Percentiles rank a stretch among this genome's conserved stretches.
Conservation (phyloP, 441 rosid genomes). For the Melastoma candidum region DNA sequence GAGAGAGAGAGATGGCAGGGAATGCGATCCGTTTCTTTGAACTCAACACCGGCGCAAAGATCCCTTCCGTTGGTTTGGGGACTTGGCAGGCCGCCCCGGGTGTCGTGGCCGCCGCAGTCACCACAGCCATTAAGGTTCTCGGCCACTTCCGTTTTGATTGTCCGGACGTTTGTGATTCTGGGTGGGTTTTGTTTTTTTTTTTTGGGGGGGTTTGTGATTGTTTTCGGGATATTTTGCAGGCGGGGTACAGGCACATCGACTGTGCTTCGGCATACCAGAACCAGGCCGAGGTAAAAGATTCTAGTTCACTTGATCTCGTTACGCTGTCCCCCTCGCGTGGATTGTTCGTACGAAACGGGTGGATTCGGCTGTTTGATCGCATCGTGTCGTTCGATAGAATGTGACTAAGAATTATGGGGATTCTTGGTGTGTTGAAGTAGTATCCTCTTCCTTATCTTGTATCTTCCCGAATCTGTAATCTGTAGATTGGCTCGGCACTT, state of each 20-base stretch:
- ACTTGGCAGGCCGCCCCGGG: constrained; percentile 15
- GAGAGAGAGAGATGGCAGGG: constrained; percentile 3
- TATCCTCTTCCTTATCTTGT: background rate
- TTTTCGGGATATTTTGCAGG: background rate
- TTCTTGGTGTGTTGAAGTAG: background rate
- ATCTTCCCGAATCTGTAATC: background rate
- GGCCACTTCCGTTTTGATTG: background rate
- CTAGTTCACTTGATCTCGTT: background rate
- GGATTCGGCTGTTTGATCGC: too few relatives aligned
- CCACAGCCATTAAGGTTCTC: constrained; percentile 14
- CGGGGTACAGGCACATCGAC: constrained; percentile 17
- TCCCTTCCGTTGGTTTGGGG: constrained; percentile 17
- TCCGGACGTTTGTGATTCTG: background rate
- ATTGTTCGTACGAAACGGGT: too few relatives aligned
- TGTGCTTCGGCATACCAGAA: constrained; percentile 11
- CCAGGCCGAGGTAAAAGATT: constrained; percentile 9
- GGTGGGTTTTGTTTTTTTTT: background rate
- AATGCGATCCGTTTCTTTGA: constrained; percentile 7
- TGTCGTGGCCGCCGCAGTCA: constrained; percentile 10
- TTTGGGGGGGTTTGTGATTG: background rate
- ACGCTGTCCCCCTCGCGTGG: background rate
- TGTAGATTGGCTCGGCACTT: constrained; percentile 13
- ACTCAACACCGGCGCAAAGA: constrained; percentile 17
- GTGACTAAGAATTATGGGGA: background rate
- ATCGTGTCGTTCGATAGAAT: too few relatives aligned